Conservation (phyloP, 2,329 filamentous ascomycete species). For the Pseudogymnoascus pannorum region DNA sequence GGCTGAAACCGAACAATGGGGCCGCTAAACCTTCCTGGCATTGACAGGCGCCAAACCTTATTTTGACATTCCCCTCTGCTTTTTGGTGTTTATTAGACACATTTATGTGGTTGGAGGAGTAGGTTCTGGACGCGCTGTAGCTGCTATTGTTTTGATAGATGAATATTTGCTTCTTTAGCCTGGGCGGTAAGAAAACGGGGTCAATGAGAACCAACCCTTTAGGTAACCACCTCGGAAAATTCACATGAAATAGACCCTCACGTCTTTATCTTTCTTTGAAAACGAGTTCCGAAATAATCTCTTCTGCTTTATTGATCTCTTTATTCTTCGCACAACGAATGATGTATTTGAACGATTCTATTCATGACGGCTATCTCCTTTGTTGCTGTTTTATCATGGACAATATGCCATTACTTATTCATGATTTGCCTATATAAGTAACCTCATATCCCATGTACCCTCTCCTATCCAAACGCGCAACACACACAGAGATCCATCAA, state of each 20-base stretch:
- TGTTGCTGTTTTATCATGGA: background rate
- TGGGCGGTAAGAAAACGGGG: background rate
- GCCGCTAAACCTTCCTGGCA: background rate
- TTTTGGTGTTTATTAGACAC: background rate
- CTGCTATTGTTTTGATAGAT: background rate
- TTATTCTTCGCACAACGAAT: background rate
- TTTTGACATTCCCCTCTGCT: background rate
- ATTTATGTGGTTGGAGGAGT: background rate
- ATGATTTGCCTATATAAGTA: background rate
- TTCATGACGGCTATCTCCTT: background rate
- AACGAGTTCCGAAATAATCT: background rate
- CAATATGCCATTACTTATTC: background rate
- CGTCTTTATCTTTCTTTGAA: background rate
- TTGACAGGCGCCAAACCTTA: constrained; percentile 6
- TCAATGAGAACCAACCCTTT: background rate
- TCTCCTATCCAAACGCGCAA: background rate
- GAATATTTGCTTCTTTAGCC: background rate
- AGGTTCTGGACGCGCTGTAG: too few species aligned
- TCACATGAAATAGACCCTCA: background rate
- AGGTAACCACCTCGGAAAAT: too few species aligned
- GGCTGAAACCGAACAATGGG: background rate
- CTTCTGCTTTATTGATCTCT: background rate
- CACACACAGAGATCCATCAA: background rate
- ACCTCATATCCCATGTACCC: background rate
- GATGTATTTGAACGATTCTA: too few species aligned